These are phyloP conservation scores for Claviceps fusiformis DNA, from an alignment of 2,329 filamentous ascomycete genomes.

Conservation along the genomic window DNA sequence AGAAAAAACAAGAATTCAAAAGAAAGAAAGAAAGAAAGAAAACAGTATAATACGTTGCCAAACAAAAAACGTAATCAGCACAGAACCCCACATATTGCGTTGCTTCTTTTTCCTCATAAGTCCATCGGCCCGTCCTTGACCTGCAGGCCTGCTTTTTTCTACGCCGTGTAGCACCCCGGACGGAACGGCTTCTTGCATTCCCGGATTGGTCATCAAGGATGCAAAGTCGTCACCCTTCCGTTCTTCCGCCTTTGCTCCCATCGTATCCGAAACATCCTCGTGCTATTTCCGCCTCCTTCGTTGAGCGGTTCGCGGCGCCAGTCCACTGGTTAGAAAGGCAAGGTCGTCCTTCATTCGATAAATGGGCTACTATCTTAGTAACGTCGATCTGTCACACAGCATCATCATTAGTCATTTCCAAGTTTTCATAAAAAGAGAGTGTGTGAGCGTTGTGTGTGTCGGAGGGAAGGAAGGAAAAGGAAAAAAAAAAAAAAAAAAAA, in stretches of 20 bases:
- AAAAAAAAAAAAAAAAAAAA: too few species aligned
- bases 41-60: too few species aligned
- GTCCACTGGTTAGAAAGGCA: too few species aligned
- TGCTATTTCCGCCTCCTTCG: too few species aligned
- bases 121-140: not conserved
- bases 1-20: too few species aligned
- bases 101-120: not conserved
- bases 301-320: too few species aligned
- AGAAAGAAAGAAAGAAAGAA: too few species aligned
- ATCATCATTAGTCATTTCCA: conserved; percentile 6
- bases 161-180: not conserved
- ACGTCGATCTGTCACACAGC: conserved; percentile 10
- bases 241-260: not conserved
- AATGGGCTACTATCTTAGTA: conserved; percentile 5
- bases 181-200: not conserved
- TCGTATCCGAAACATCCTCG: not conserved
- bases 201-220: not conserved
- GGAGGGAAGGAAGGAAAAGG: too few species aligned
- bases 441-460: too few species aligned
- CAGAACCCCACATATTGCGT: not conserved
- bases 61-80: too few species aligned
- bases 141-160: not conserved
- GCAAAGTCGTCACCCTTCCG: not conserved
- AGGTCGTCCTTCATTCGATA: not conserved
- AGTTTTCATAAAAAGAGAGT: not conserved